phyloP scores from a whole-genome alignment of 1,284 basidiomycete species.

The Stygiomarasmius scandens region DNA sequence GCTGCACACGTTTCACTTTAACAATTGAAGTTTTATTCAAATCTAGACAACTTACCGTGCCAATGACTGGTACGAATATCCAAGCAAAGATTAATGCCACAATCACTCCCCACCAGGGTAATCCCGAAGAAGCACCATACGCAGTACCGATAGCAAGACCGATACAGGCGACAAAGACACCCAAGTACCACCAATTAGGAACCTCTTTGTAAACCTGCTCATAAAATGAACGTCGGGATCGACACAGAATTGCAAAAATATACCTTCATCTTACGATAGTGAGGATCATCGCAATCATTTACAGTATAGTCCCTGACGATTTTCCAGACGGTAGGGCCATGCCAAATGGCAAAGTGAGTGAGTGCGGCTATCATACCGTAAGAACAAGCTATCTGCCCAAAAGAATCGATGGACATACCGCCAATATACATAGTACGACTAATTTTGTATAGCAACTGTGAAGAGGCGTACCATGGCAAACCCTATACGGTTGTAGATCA shows the following conservation, averaged over 20 bases:
- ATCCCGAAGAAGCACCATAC: slow-evolving; percentile 46
- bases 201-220: slow-evolving; percentile 44
- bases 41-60: slow-evolving; percentile 34
- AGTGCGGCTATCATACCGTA: slow-evolving; percentile 28
- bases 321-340: slow-evolving; percentile 32
- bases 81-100: slow-evolving; percentile 40
- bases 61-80: slow-evolving; percentile 46
- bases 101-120: slow-evolving; percentile 50
- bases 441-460: slow-evolving; percentile 31
- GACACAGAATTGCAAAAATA: not conserved
- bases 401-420: slow-evolving; percentile 7
- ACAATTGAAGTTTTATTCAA: no score
- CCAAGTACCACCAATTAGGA: slow-evolving; percentile 51
- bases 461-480: slow-evolving; percentile 30
- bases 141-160: slow-evolving; percentile 37
- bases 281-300: slow-evolving; percentile 32
- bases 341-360: slow-evolving; percentile 43
- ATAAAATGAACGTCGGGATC: not conserved
- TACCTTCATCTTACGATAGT: slow-evolving; percentile 43
- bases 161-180: slow-evolving; percentile 35
- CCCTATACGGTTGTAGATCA: slow-evolving; percentile 18
- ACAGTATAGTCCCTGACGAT: slow-evolving; percentile 26
- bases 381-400: not conserved
- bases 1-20: not conserved
- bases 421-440: slow-evolving; percentile 32